Percentiles rank a stretch among this genome's conserved stretches.
Conservation (phyloP, 345 rosid species). For the Odontarrhena argentea region DNA sequence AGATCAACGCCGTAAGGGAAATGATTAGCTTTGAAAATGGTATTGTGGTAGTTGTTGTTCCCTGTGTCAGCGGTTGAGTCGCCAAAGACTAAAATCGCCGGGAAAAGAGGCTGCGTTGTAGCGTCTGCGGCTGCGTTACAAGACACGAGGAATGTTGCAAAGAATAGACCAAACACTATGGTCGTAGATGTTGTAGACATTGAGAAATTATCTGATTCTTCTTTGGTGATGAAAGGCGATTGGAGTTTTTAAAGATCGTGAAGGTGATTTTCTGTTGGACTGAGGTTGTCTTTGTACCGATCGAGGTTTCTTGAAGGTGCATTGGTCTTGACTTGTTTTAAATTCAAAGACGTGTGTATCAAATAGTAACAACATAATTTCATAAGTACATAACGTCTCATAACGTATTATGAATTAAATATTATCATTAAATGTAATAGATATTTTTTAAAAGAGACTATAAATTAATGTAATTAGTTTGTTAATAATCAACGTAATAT, state of each 20-base stretch:
- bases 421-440: no score
- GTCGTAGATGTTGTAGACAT: slow-evolving; percentile 8
- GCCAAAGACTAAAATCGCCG: slow-evolving; percentile 25
- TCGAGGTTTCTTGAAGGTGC: no score
- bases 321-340: slow-evolving; percentile 4
- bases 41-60: slow-evolving; percentile 30
- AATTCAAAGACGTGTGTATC: background rate
- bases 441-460: no score
- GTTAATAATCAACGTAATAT: background rate
- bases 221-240: background rate
- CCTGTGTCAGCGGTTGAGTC: slow-evolving; percentile 38
- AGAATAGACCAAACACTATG: slow-evolving; percentile 8
- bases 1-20: slow-evolving; percentile 39
- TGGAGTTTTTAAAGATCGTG: slow-evolving; percentile 1
- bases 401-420: background rate
- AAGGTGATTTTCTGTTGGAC: background rate
- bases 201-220: background rate
- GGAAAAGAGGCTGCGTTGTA: slow-evolving; percentile 10
- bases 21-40: slow-evolving; percentile 25
- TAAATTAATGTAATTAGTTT: no score
- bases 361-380: background rate
- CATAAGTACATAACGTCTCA: background rate
- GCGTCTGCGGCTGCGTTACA: slow-evolving; percentile 9
- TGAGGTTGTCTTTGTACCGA: slow-evolving; percentile 2
- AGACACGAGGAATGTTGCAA: slow-evolving; percentile 7